A percentile compares a stretch with the other conserved stretches of the same genome.
Conservation (phyloP, 2,329 filamentous ascomycete genomes). For the Diaporthe vexans region DNA sequence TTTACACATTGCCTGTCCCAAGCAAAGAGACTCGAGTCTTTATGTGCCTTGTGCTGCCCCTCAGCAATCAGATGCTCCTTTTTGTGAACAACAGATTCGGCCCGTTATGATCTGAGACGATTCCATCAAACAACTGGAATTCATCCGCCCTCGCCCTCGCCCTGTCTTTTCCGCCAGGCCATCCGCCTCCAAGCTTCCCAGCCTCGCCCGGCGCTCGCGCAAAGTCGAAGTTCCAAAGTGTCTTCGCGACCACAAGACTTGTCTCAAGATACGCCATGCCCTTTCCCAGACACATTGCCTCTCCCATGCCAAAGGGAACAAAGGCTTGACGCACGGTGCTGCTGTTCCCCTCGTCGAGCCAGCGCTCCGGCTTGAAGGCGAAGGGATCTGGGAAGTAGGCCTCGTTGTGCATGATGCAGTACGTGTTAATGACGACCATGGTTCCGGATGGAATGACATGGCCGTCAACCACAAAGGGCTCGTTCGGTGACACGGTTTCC, state of each 20-base stretch:
- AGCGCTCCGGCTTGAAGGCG: constrained; percentile 51
- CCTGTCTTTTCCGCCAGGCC: not conserved
- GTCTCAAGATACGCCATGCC: constrained; percentile 45
- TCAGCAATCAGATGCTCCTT: no score
- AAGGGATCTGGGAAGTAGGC: constrained; percentile 26
- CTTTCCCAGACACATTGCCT: constrained; percentile 53
- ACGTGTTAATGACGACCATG: no score
- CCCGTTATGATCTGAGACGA: constrained; percentile 4
- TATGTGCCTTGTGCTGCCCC: no score
- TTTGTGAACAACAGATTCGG: constrained; percentile 3
- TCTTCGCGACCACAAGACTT: constrained; percentile 44
- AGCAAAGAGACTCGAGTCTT: no score
- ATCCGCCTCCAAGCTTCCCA: not conserved
- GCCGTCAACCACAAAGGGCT: no score
- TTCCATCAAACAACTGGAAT: constrained; percentile 25
- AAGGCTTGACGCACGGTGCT: constrained; percentile 44
- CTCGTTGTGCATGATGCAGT: no score
- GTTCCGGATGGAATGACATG: no score
- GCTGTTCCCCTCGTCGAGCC: constrained; percentile 49
- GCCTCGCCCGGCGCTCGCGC: not conserved
- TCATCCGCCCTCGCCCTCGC: constrained; percentile 1
- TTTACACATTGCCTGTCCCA: no score
- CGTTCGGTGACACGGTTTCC: constrained; percentile 41
- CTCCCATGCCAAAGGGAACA: constrained; percentile 52
- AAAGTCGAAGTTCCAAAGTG: constrained; percentile 43